Evolutionary conservation across 2,329 filamentous ascomycete species (phyloP).

Genomic region (Thielaviopsis ethacetica): DNA sequence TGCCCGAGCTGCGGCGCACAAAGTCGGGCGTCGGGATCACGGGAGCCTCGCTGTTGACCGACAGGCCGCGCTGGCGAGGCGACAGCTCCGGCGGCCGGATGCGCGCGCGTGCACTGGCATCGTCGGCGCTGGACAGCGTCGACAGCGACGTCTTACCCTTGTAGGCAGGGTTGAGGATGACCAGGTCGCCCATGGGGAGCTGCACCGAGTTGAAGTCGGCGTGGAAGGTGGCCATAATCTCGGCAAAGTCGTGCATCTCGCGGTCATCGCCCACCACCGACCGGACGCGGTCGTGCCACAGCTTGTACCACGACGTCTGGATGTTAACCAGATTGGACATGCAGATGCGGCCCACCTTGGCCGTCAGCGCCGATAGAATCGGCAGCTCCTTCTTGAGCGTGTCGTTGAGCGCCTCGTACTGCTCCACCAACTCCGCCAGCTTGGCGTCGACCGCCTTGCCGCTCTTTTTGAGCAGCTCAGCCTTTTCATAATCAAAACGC

Average conservation of each 20-base stretch:
- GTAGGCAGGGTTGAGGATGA: constrained; percentile 61
- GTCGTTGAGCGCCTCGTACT: constrained; percentile 83
- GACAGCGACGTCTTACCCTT: constrained; percentile 41
- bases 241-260: constrained; percentile 48
- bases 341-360: constrained; percentile 68
- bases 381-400: constrained; percentile 86
- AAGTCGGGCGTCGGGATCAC: constrained; percentile 52
- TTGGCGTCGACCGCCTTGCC: constrained; percentile 82
- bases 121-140: constrained; percentile 40
- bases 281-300: constrained; percentile 71
- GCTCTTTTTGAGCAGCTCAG: constrained; percentile 56
- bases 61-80: constrained; percentile 40
- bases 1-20: constrained; percentile 46
- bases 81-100: constrained; percentile 32
- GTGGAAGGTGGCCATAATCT: constrained; percentile 64
- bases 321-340: constrained; percentile 71
- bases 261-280: constrained; percentile 49
- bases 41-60: constrained; percentile 44
- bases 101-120: constrained; percentile 27
- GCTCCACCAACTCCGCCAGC: constrained; percentile 65
- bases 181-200: constrained; percentile 51
- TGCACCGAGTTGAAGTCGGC: constrained; percentile 65
- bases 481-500: constrained; percentile 75
- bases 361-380: constrained; percentile 64
- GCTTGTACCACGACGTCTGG: constrained; percentile 66